Evolutionary conservation across 2,329 filamentous ascomycete species (phyloP).

Genomic region (Pseudopithomyces maydicus): DNA sequence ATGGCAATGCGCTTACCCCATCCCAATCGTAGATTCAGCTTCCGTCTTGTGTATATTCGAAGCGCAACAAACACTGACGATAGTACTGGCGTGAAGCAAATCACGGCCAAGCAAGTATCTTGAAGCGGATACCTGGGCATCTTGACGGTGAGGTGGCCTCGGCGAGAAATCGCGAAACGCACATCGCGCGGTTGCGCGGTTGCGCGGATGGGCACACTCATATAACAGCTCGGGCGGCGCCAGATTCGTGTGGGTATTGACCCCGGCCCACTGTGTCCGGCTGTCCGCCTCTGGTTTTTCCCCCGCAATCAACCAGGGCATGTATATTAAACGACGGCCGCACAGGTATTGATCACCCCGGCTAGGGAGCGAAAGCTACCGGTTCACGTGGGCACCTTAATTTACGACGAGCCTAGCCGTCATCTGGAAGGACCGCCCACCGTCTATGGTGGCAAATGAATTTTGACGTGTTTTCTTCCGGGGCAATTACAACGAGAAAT

Average conservation of each 20-base stretch:
- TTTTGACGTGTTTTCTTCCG: constrained; percentile 14
- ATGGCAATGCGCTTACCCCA: constrained; percentile 34
- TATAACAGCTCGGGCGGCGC: constrained; percentile 27
- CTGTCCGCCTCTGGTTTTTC: constrained; percentile 14
- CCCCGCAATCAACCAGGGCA: constrained; percentile 18
- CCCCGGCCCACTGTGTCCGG: constrained; percentile 15
- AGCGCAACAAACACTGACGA: constrained; percentile 41
- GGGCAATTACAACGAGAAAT: not conserved
- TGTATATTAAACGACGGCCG: constrained; percentile 19
- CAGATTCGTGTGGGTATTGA: constrained; percentile 14
- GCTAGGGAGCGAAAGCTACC: constrained; percentile 9
- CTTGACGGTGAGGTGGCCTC: constrained; percentile 29
- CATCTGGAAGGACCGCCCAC: constrained; percentile 13
- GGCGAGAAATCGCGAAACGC: constrained; percentile 34
- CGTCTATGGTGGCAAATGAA: constrained; percentile 15
- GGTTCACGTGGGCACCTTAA: constrained; percentile 18
- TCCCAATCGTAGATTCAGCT: constrained; percentile 41
- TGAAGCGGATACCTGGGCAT: constrained; percentile 47
- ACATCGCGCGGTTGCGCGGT: constrained; percentile 31
- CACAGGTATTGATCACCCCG: constrained; percentile 16
- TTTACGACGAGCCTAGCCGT: constrained; percentile 9
- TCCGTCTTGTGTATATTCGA: constrained; percentile 44
- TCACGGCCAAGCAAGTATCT: constrained; percentile 45
- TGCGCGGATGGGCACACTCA: constrained; percentile 27
- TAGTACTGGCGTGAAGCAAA: constrained; percentile 39